phyloP scores from a whole-genome alignment of 306 rosid genomes.

The Quercus engelmannii region DNA sequence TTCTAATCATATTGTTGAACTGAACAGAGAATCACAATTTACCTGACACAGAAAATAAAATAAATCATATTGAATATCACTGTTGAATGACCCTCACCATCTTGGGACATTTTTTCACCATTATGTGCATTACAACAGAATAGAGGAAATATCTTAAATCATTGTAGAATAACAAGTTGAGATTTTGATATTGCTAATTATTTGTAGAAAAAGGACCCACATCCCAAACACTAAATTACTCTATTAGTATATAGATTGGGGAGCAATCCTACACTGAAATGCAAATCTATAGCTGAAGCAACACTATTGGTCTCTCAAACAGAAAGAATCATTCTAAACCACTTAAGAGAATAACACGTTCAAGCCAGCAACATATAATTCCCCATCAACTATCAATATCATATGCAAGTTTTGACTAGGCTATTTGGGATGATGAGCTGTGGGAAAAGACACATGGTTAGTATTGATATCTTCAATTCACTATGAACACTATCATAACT shows the following conservation, averaged over 20 bases:
- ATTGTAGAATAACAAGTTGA: neutral
- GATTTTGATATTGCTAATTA: neutral
- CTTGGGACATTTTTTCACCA: neutral
- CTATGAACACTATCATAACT: neutral
- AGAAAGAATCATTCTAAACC: neutral
- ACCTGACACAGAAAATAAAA: neutral
- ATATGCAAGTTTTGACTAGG: no score
- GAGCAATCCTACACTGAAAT: neutral
- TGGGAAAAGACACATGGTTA: neutral
- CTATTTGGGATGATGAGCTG: neutral
- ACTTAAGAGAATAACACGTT: neutral
- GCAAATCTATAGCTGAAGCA: neutral
- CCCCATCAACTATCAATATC: neutral
- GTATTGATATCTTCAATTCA: neutral
- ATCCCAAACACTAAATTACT: neutral
- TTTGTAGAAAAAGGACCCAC: neutral
- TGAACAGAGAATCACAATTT: slow-evolving; percentile 6
- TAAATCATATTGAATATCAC: neutral
- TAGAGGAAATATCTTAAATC: neutral
- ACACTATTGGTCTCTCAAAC: neutral
- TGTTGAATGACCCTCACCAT: neutral
- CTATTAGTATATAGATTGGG: neutral
- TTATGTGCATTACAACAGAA: neutral
- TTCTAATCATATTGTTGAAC: slow-evolving; percentile 30
- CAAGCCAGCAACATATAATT: neutral